Evolutionary conservation across 108 stramenopile genomes (phyloP).

Genomic region (Bacterosira constricta): DNA sequence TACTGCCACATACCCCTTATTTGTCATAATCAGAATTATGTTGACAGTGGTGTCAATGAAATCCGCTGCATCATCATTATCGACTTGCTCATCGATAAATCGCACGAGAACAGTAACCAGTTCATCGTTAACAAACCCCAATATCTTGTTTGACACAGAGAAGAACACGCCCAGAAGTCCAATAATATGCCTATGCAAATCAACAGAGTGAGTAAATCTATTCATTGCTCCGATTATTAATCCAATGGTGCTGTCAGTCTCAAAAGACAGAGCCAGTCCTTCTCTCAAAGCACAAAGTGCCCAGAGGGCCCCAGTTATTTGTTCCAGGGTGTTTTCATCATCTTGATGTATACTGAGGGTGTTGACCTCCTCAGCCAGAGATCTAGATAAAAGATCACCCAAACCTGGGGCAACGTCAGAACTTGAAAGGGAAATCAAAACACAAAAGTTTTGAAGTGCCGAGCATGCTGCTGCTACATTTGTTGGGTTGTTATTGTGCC

Average conservation of each 20-base stretch:
- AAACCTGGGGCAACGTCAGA: not conserved
- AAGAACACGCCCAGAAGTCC: constrained; percentile 23
- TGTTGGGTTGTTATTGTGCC: not conserved
- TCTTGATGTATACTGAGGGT: not conserved
- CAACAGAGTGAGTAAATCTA: constrained; percentile 8
- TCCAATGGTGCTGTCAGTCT: constrained; percentile 1
- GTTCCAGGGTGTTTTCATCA: constrained; percentile 12
- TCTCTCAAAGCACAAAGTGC: constrained; percentile 20
- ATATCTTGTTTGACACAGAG: not conserved
- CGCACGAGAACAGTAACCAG: constrained; percentile 1
- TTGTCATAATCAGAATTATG: constrained; percentile 7
- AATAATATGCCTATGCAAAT: constrained; percentile 19
- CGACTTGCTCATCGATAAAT: constrained; percentile 14
- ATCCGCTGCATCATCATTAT: constrained; percentile 18
- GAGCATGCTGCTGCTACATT: constrained; percentile 19
- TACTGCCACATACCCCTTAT: constrained; percentile 6
- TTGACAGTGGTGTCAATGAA: constrained; percentile 7
- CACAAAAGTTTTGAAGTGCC: constrained; percentile 18
- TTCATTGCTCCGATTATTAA: constrained; percentile 21
- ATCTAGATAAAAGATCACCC: constrained; percentile 3
- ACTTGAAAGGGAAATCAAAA: not conserved
- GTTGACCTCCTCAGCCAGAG: constrained; percentile 4
- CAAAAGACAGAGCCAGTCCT: constrained; percentile 7
- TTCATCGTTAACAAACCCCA: constrained; percentile 19
- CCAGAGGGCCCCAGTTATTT: constrained; percentile 28